Base-by-base conservation (phyloP, 352 stramenopile species). In the Phytopythium montanum region DNA sequence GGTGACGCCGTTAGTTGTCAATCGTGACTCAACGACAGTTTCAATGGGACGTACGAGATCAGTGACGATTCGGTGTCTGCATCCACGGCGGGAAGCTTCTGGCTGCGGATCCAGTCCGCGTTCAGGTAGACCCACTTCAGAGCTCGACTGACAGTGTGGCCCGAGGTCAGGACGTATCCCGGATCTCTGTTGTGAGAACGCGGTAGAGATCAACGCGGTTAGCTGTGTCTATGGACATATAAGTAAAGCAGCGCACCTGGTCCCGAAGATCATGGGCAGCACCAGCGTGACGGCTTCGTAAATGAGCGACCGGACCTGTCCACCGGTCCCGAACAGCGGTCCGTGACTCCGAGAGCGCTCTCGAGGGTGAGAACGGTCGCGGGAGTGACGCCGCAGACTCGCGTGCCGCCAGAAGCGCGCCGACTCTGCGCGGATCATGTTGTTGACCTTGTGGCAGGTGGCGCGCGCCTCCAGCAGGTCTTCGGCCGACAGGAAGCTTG, bases 81-180 rank as follows among this genome's bases (percentile, higher is more conserved):
- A 41, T 72, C 64, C 45, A 93, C 61, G n/a, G 65, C 62, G 21
- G 73, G 64, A 2, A 95, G 64, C 23, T 75, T 74, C 59, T 90
- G 84, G 14, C 68, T 74, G 12, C 86, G 81, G 63, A 95, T 94
- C 86, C 86, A 95, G 28, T 90, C 77, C 3, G 86, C 84, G 46
- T 95, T 95, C 12, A 95, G 46, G 55, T 91, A 94, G 1, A 94
- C 86, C 86, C 86, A 95, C 54, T 94, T 92, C n/a, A 94, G 64
- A 13, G 82, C 81, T 33, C 81, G 85, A 63, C 79, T 95, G 38
- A 88, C 69, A 48, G 75, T 76, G 49, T 75, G 83, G 23, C 75
- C 75, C 48, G 84, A 90, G 3, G 76, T 81, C 9, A 95, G 68
- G 2, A 94, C 70, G 56, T 87, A 78, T 21, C 73, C 66, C 0